Percentiles rank a stretch among this genome's conserved stretches.
These are phyloP conservation scores for Arabidopsis thaliana DNA, from an alignment of 345 rosid genomes.

Conservation along the genomic window DNA sequence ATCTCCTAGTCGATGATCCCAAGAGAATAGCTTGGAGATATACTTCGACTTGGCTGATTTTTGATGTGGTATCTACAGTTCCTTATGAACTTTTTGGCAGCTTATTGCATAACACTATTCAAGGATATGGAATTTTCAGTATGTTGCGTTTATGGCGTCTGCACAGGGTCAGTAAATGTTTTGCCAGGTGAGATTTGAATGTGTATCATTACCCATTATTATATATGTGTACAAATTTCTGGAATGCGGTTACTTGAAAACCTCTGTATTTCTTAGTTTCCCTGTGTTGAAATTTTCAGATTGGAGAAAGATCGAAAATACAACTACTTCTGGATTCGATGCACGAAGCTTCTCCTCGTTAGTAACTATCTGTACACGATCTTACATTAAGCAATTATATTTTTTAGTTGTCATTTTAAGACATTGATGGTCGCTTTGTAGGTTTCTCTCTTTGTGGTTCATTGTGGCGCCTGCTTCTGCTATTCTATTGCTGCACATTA, in stretches of 20 bases:
- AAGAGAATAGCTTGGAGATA: constrained; percentile 62
- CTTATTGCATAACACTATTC: constrained; percentile 54
- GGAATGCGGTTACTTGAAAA: not conserved
- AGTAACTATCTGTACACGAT: constrained; percentile 43
- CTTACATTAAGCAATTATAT: not conserved
- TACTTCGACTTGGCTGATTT: constrained; percentile 55
- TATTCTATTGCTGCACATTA: constrained; percentile 63
- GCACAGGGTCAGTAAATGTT: constrained; percentile 71
- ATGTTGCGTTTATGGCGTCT: constrained; percentile 97
- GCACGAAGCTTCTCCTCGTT: constrained; percentile 67
- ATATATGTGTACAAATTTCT: not conserved
- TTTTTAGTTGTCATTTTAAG: not conserved
- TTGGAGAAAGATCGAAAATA: constrained; percentile 78
- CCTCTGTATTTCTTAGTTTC: not conserved
- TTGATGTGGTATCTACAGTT: constrained; percentile 70
- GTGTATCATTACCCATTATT: not conserved
- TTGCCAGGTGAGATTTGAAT: constrained; percentile 51
- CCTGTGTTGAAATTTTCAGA: constrained; percentile 44
- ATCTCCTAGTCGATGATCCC: constrained; percentile 65
- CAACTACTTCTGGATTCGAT: constrained; percentile 71
- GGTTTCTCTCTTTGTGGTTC: constrained; percentile 80
- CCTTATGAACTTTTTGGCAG: constrained; percentile 60
- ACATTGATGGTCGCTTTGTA: constrained; percentile 39
- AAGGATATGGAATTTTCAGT: constrained; percentile 66
- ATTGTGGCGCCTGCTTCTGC: constrained; percentile 75